Conservation (phyloP, 164 flowering plant genomes). For the Magnolia changhungtana region DNA sequence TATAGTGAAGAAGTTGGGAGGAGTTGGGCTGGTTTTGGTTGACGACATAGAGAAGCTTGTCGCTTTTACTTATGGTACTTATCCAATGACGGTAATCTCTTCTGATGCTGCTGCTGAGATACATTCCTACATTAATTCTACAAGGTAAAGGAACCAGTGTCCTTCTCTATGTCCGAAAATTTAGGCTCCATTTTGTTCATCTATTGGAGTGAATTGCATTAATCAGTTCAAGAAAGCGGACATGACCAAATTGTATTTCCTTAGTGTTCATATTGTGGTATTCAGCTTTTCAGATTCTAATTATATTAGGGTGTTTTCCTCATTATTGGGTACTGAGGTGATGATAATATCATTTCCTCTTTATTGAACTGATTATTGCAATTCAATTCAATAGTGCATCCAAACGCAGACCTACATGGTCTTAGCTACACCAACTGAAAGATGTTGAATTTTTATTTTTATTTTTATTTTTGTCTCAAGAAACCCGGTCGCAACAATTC, state of each 20-base stretch:
- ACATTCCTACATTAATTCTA: slow-evolving; percentile 60
- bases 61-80: slow-evolving; percentile 32
- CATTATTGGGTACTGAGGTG: not conserved
- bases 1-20: slow-evolving; percentile 40
- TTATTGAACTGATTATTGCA: too few relatives aligned
- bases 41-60: slow-evolving; percentile 33
- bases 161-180: too few relatives aligned
- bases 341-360: not conserved
- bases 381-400: too few relatives aligned
- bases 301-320: too few relatives aligned
- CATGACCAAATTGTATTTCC: too few relatives aligned
- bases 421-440: not conserved
- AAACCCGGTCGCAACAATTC: slow-evolving; percentile 62
- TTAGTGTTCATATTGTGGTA: too few relatives aligned
- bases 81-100: slow-evolving; percentile 52
- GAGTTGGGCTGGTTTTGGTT: slow-evolving; percentile 44
- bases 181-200: too few relatives aligned
- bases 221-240: too few relatives aligned
- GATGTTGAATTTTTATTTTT: not conserved
- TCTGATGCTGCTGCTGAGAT: slow-evolving; percentile 37
- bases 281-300: too few relatives aligned
- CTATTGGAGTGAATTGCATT: too few relatives aligned
- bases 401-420: too few relatives aligned
- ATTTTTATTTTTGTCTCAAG: slow-evolving; percentile 18
- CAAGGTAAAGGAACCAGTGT: slow-evolving; percentile 33